Evolutionary conservation across 768 basidiomycete species (phyloP).

Genomic region (Nidularia pulvinata): DNA sequence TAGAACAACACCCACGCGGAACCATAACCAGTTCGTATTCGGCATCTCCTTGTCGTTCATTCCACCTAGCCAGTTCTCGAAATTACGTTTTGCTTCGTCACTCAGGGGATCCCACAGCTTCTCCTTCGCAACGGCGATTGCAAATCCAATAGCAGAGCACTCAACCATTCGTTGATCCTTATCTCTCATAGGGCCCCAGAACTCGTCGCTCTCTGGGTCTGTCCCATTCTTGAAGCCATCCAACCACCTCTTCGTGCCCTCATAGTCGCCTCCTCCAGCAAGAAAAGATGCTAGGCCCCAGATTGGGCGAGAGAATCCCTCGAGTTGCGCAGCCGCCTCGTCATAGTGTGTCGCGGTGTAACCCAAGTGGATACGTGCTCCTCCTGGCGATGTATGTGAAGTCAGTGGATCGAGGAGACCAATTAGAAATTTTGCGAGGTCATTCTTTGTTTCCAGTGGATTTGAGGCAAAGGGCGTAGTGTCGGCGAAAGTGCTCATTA

Average conservation of each 20-base stretch:
- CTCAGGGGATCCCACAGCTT: slow-evolving; percentile 64
- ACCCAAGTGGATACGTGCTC: slow-evolving; percentile 69
- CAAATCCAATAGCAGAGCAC: slow-evolving; percentile 75
- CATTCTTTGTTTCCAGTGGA: slow-evolving; percentile 58
- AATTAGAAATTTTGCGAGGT: slow-evolving; percentile 55
- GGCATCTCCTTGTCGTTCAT: slow-evolving; percentile 87
- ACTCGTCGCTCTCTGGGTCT: slow-evolving; percentile 65
- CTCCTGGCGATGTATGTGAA: slow-evolving; percentile 70
- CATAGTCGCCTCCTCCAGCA: slow-evolving; percentile 61
- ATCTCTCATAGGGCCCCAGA: slow-evolving; percentile 75
- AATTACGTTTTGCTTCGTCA: slow-evolving; percentile 48
- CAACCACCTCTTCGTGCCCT: slow-evolving; percentile 61
- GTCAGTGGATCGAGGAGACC: slow-evolving; percentile 67
- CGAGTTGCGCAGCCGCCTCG: slow-evolving; percentile 69
- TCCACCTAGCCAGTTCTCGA: slow-evolving; percentile 68
- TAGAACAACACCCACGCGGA: slow-evolving; percentile 45
- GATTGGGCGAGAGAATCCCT: slow-evolving; percentile 75
- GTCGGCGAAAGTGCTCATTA: slow-evolving; percentile 30
- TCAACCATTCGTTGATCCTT: slow-evolving; percentile 86
- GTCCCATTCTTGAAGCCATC: slow-evolving; percentile 68
- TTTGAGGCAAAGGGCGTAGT: slow-evolving; percentile 52
- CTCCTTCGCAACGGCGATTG: slow-evolving; percentile 64
- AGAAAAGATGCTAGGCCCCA: slow-evolving; percentile 74
- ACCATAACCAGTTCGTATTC: slow-evolving; percentile 86
- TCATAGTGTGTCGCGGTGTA: slow-evolving; percentile 75